phyloP scores from a whole-genome alignment of 345 rosid genomes.

The Euphorbia lathyris region DNA sequence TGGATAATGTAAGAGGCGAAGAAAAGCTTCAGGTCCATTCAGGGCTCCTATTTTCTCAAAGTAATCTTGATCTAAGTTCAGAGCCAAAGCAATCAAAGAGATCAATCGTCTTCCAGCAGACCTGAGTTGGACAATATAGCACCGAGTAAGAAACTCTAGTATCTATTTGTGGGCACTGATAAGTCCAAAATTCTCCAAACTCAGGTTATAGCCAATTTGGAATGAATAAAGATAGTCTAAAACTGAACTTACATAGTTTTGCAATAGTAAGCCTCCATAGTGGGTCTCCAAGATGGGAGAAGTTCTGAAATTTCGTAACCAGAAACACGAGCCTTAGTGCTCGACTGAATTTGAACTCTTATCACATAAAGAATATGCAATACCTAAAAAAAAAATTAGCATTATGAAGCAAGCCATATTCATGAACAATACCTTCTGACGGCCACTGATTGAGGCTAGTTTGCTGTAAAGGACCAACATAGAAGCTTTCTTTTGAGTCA shows the following conservation, averaged over 20 bases:
- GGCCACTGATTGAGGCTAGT: constrained; percentile 70
- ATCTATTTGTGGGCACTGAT: background rate
- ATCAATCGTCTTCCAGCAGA: constrained; percentile 49
- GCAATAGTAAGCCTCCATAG: constrained; percentile 53
- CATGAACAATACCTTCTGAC: constrained; percentile 39
- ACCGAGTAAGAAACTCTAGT: background rate
- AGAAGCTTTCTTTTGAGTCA: constrained; percentile 72
- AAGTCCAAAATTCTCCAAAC: no score
- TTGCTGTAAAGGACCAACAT: constrained; percentile 54
- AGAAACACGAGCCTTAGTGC: no score
- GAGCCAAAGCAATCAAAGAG: constrained; percentile 67
- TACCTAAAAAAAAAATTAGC: background rate
- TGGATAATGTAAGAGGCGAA: constrained; percentile 72
- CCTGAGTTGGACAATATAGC: constrained; percentile 32
- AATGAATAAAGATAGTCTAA: background rate
- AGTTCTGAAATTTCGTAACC: constrained; percentile 44
- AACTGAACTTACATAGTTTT: constrained; percentile 46
- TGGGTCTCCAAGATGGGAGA: constrained; percentile 61
- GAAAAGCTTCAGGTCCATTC: constrained; percentile 36
- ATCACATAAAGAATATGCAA: no score
- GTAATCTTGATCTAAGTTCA: constrained; percentile 61
- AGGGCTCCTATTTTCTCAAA: constrained; percentile 62
- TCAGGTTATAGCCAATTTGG: background rate
- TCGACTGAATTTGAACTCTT: no score
- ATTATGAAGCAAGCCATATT: background rate